phyloP scores from a whole-genome alignment of 179 eudicot species.

The Beta macrorhiza region DNA sequence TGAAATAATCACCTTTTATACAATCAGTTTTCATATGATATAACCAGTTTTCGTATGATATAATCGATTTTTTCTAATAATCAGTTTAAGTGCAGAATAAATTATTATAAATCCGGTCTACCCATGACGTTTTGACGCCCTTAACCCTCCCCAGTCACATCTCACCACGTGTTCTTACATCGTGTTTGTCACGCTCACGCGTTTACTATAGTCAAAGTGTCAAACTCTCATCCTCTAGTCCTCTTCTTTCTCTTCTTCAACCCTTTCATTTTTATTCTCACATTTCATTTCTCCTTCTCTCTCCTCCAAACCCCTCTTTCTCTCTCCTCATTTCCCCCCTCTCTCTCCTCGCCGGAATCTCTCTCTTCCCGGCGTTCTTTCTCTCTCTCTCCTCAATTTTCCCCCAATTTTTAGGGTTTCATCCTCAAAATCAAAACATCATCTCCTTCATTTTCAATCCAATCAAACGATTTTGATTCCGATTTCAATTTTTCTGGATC shows the following conservation, averaged over 20 bases:
- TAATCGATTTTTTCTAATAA: too few relatives aligned
- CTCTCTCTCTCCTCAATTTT: background rate
- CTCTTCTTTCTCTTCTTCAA: background rate
- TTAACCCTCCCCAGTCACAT: background rate
- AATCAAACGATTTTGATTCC: background rate
- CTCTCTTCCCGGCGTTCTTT: background rate
- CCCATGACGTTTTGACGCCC: background rate
- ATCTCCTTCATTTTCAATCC: background rate
- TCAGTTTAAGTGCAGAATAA: too few relatives aligned
- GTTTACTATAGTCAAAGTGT: background rate
- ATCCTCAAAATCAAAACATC: background rate
- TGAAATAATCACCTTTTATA: too few relatives aligned
- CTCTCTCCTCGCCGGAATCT: conserved; percentile 22
- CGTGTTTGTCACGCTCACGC: conserved; percentile 3
- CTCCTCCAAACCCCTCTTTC: background rate
- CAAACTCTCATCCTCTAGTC: background rate
- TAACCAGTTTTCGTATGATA: too few relatives aligned
- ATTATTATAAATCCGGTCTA: too few relatives aligned
- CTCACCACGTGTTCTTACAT: background rate
- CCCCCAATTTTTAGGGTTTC: conserved; percentile 9
- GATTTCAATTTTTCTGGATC: background rate
- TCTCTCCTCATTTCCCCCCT: conserved; percentile 8
- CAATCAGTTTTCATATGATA: too few relatives aligned
- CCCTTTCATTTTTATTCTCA: background rate
- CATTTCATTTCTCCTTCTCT: background rate